phyloP scores from a whole-genome alignment of 2,329 filamentous ascomycete genomes.

The Talaromyces sp. region DNA sequence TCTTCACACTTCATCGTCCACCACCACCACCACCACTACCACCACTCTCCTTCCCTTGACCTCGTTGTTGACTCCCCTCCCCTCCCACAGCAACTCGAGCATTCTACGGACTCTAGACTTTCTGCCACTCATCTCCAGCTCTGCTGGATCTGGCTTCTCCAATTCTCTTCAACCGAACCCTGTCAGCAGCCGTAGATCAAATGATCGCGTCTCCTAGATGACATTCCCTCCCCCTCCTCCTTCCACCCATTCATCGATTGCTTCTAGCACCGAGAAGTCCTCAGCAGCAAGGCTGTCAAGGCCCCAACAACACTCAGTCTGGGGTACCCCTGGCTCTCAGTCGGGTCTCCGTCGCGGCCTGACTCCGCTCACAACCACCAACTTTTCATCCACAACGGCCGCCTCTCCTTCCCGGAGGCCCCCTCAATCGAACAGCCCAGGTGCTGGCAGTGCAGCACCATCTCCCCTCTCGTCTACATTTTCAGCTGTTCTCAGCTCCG shows the following conservation, averaged over 20 bases:
- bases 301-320: conserved; percentile 48
- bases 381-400: conserved; percentile 37
- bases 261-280: conserved; percentile 46
- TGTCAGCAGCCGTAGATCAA: conserved; percentile 36
- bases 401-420: conserved; percentile 39
- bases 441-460: conserved; percentile 43
- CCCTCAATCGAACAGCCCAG: conserved; percentile 44
- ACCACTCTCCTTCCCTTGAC: not conserved
- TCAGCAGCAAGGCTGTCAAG: conserved; percentile 39
- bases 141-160: conserved; percentile 6
- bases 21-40: not conserved
- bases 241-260: conserved; percentile 48
- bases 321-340: conserved; percentile 52
- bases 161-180: conserved; percentile 13
- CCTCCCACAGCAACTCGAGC: not conserved
- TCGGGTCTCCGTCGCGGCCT: conserved; percentile 52
- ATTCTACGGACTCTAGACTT: not conserved
- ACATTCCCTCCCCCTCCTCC: conserved; percentile 50
- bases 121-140: conserved; percentile 1
- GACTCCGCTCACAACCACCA: conserved; percentile 53
- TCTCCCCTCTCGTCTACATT: conserved; percentile 50
- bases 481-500: conserved; percentile 47
- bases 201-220: conserved; percentile 52
- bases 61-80: not conserved
- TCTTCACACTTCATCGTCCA: conserved; percentile 7